phyloP scores from a whole-genome alignment of 768 basidiomycete species.

The Calocera cornea region DNA sequence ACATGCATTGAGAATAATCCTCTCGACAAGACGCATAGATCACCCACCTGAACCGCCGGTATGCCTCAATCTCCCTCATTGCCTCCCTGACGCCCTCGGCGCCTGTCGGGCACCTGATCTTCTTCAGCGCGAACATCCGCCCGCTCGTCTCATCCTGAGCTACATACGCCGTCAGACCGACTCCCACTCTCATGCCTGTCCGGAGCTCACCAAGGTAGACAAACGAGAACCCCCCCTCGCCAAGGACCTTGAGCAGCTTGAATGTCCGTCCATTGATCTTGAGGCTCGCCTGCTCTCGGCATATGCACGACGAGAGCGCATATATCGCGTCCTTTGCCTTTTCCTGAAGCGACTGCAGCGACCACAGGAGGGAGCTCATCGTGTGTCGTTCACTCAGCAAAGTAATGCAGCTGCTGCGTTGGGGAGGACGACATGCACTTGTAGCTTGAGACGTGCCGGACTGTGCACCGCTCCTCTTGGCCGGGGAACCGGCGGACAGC shows the following conservation, averaged over 20 bases:
- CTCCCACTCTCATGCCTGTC: not conserved
- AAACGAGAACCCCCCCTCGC: conserved; percentile 92
- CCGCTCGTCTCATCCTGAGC: conserved; percentile 78
- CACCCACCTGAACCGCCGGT: conserved; percentile 83
- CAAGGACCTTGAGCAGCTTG: conserved; percentile 81
- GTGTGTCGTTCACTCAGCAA: not conserved
- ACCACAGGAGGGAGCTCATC: conserved; percentile 1
- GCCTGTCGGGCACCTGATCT: conserved; percentile 85
- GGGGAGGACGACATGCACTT: not conserved
- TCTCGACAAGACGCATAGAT: not conserved
- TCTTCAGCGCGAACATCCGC: conserved; percentile 92
- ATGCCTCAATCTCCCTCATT: conserved; percentile 84
- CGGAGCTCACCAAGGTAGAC: conserved; percentile 42
- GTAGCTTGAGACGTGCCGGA: not conserved
- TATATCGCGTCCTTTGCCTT: conserved; percentile 71
- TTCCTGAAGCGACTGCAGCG: conserved; percentile 47
- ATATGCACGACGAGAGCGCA: conserved; percentile 69
- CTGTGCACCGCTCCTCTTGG: conserved; percentile 2
- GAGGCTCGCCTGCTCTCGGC: conserved; percentile 67
- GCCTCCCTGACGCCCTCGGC: conserved; percentile 78
- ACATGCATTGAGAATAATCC: not conserved
- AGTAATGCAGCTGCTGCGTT: not conserved
- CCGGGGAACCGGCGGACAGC: not conserved
- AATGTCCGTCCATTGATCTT: conserved; percentile 96
- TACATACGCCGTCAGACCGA: not conserved